Percentiles rank a stretch among this genome's conserved stretches.
Conservation (phyloP, 192 early-diverging fungal genomes). For the Backusella sp. region DNA sequence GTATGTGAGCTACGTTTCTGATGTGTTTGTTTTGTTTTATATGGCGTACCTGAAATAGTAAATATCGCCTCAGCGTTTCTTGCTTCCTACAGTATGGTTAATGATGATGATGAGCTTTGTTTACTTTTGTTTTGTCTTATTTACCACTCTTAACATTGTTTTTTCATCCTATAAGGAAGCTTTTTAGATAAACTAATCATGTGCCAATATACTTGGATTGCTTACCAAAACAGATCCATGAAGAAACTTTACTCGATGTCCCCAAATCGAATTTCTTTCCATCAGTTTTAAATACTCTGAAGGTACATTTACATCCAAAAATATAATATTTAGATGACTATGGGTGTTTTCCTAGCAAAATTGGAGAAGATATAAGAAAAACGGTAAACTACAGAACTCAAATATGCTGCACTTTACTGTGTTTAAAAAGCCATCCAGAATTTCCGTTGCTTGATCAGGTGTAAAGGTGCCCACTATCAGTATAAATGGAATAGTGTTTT, state of each 20-base stretch:
- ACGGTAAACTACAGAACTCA: background rate
- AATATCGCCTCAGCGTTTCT: constrained; percentile 44
- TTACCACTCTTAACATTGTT: constrained; percentile 23
- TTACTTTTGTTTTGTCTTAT: background rate
- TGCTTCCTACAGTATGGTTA: constrained; percentile 29
- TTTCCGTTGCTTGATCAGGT: constrained; percentile 36
- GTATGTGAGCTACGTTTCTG: background rate
- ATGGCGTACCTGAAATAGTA: constrained; percentile 39
- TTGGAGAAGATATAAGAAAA: background rate
- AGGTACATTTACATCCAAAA: constrained; percentile 40
- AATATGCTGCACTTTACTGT: constrained; percentile 22
- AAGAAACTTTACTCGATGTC: constrained; percentile 28
- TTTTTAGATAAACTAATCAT: background rate
- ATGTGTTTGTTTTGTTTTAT: background rate
- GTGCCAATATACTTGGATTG: background rate
- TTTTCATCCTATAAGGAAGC: constrained; percentile 17
- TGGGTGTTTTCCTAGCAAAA: background rate
- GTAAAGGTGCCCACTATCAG: constrained; percentile 42
- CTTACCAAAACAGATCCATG: constrained; percentile 26
- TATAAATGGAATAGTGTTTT: constrained; percentile 28
- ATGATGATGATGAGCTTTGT: background rate
- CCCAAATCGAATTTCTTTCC: constrained; percentile 31
- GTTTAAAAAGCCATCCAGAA: constrained; percentile 44
- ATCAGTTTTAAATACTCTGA: constrained; percentile 41
- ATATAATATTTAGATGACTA: constrained; percentile 37